Evolutionary conservation across 495 filamentous ascomycete species (phyloP), one percentile per base, ranked within the genome.

Genomic region (Apodospora peruviana): DNA sequence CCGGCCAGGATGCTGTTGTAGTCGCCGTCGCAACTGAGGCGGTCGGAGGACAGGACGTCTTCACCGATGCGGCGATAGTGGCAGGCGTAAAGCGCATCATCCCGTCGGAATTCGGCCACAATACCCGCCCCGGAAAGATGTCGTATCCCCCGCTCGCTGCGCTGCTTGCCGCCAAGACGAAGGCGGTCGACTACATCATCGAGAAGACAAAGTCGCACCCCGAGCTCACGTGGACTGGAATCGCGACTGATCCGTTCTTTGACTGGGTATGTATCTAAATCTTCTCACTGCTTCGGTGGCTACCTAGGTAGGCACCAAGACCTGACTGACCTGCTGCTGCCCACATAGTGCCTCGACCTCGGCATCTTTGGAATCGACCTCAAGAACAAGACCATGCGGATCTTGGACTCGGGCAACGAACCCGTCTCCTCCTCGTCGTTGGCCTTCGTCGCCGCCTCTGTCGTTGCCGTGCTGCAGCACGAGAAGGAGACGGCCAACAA

Each of bases 51-150:
- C 75, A 77, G 52, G 75, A 64, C 50, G 67, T 56, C n/a, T 57
- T 79, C 11, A 74, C 80, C 32, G 71, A 82, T 55, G 77, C 76
- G 10, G 68, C 73, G 9, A 61, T 80, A 27, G 50, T 52, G 5
- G 78, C 73, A 1, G 75, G 77, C 1, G 76, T 81, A 21, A 77
- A 71, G 39, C 66, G 76, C 7, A 77, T 80, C 51, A 66, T 81
- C 21, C 78, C 78, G 12, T 70, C 68, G 4, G 78, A 81, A 37
- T 83, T 69, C 21, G 70, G 66, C 34, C 71, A 44, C 24, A 14
- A 44, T 16, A 42, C 40, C 17, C 40, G 17, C 10, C 17, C 7
- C 10, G 16, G 4, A 9, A 18, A 40, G 37, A 40, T 40, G 9
- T 7, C 7, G 27, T 14, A 39, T n/a, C 10, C 5, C 10, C 5